Base-by-base conservation (phyloP, 1,284 basidiomycete genomes). In the Austroboletus novae-zelandiae region DNA sequence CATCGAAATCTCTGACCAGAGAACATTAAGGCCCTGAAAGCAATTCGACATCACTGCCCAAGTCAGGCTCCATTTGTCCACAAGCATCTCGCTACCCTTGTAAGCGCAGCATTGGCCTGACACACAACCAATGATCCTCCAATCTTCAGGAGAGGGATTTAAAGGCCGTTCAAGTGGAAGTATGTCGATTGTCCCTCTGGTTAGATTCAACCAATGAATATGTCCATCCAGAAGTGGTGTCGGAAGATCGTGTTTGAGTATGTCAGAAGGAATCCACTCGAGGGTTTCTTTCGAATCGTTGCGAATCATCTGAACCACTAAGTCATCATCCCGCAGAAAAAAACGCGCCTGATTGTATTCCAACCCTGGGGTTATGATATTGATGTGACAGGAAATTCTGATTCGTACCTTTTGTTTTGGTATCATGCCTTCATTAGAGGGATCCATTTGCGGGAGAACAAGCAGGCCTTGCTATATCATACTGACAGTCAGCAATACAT, bases 121-220 rank as follows among this genome's bases (percentile, higher is more conserved):
- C 4, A 32, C 9, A 41, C 35, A 45, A 31, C 39, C 20, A 5
- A 23, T 2, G 20, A 57, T 43, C 9, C 17, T 29, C 55, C 56
- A 57, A 32, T 53, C 53, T 15, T 50, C 43, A 0, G 37, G 17
- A 2, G 50, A 50, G 10, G 49, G 40, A 5, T 45, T 35, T 64
- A 67, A 66, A 3, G 54, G 45, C 9, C 27, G 43, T 13, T 49
- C 23, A 5, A 54, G 17, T 2, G 71, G 71, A 15, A 71, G 71
- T 46, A 75, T 67, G 51, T 72, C 69, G 1, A 76, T 58, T 3
- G 56, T 48, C 1, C 51, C 41, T 3, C 54, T 59, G 2, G 44
- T 10, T 10, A 70, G 43, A 18, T 67, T 51, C 37, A 74, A 55
- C 73, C 74, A 75, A 54, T 74, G 72, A 4, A 61, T 57, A 45